These are phyloP conservation scores for Hibiscus tridactylites DNA, from an alignment of 345 rosid species.

Conservation along the genomic window DNA sequence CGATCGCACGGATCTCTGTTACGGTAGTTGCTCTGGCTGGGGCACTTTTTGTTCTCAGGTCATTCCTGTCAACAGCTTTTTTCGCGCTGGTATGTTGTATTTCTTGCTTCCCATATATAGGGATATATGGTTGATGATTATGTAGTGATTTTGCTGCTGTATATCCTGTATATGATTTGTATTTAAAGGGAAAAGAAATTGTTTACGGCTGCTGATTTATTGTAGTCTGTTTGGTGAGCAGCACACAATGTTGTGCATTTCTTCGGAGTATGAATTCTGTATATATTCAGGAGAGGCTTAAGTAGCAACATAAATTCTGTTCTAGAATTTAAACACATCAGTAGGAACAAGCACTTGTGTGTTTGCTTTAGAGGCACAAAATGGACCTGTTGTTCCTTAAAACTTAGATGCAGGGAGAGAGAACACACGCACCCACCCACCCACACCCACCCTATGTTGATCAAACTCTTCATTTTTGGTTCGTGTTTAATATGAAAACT, in stretches of 20 bases:
- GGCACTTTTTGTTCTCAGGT: constrained; percentile 51
- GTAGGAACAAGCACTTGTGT: background rate
- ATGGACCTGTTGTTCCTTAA: background rate
- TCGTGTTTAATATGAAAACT: background rate
- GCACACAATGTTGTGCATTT: background rate
- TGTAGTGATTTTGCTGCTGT: background rate
- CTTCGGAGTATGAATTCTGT: background rate
- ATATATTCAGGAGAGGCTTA: background rate
- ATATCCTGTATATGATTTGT: background rate
- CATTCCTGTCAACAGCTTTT: constrained; percentile 69
- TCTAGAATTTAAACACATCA: background rate
- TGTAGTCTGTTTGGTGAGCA: background rate
- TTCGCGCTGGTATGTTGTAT: constrained; percentile 57
- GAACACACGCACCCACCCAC: background rate
- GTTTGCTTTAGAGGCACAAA: background rate
- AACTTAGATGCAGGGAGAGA: background rate
- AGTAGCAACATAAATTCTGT: background rate
- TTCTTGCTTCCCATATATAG: background rate
- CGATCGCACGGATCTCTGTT: constrained; percentile 50
- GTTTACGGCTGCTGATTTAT: background rate
- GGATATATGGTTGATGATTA: background rate
- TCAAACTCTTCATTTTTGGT: background rate
- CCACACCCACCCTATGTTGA: background rate
- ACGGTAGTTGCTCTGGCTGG: constrained; percentile 37
- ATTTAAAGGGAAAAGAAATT: background rate